Base-by-base conservation (phyloP, 768 basidiomycete species). In the Naganishia kalamii region DNA sequence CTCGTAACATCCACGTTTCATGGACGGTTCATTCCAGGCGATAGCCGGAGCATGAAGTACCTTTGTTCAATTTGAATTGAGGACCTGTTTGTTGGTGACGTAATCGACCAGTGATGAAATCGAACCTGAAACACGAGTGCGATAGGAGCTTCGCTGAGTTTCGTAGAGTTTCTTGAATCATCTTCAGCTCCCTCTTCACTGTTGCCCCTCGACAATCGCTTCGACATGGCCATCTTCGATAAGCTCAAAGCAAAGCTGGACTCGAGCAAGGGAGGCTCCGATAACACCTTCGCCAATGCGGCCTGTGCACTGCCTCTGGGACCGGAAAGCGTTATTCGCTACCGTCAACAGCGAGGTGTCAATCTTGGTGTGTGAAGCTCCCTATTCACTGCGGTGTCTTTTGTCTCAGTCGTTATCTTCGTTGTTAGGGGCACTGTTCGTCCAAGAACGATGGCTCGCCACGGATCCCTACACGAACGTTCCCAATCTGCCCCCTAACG, bases 261-360 rank as follows among this genome's bases (percentile, higher is more conserved):
- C 15, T 49, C 63, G 12, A 29, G 15, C 23, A 23, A 33, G 21
- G 47, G 37, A 29, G 33, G 44, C 27, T 47, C 44, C 23, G 23
- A 47, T n/a, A 50, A 35, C 25, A 51, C 35, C 17, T 33, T 30
- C 19, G 40, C 23, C 35, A 35, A 63, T 57, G 35, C 62, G 29
- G 25, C 44, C 0, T 63, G 21, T 40, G 32, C 50, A 5, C 27
- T 64, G 51, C 66, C 64, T 46, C 52, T 49, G 15, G 65, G 60
- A 37, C 52, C 63, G 11, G 50, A 82, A 85, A 78, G 80, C 44
- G 66, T 84, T 49, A 82, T 84, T 70, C 81, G 84, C 40, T 87
- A 85, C 78, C 82, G 89, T 68, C 87, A 85, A 71, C 88, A 88
- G 70, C 82, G 85, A 60, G 89, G 89, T n/a, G 85, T 90, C 5